phyloP scores from a whole-genome alignment of 1,284 basidiomycete genomes.

The Mycena sp. region DNA sequence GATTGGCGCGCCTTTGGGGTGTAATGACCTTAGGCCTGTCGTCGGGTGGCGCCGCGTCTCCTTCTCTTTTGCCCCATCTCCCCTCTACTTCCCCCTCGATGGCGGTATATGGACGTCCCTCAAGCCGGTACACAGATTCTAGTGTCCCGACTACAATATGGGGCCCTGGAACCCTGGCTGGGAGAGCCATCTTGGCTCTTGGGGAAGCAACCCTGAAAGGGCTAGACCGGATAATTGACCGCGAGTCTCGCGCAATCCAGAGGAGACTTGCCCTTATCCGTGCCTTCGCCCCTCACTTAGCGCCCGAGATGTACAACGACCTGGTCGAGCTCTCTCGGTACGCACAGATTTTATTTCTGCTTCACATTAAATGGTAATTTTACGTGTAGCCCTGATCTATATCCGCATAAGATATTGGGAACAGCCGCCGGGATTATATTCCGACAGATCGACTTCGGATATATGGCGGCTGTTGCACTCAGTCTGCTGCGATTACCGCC shows the following conservation, averaged over 20 bases:
- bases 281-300: background rate
- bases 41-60: too few species aligned
- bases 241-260: slow-evolving; percentile 8
- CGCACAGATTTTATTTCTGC: too few species aligned
- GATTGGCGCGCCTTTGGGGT: too few species aligned
- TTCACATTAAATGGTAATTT: too few species aligned
- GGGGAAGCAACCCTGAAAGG: slow-evolving; percentile 7
- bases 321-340: slow-evolving; percentile 15
- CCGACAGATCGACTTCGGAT: background rate
- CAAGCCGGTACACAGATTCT: background rate
- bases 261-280: background rate
- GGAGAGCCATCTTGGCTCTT: slow-evolving; percentile 3
- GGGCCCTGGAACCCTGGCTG: slow-evolving; percentile 16
- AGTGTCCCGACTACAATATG: slow-evolving; percentile 3
- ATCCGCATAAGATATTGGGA: background rate
- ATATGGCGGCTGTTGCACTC: background rate
- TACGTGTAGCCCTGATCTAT: background rate
- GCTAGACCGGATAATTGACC: slow-evolving; percentile 11
- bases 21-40: too few species aligned
- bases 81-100: too few species aligned
- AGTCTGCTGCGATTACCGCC: background rate
- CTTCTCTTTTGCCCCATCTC: too few species aligned
- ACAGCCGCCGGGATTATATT: background rate
- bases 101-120: too few species aligned
- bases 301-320: slow-evolving; percentile 12